Evolutionary conservation across 176 grass and related monocot genomes (phyloP), one percentile per base, ranked within the genome.

Genomic region (Avena atlantica): DNA sequence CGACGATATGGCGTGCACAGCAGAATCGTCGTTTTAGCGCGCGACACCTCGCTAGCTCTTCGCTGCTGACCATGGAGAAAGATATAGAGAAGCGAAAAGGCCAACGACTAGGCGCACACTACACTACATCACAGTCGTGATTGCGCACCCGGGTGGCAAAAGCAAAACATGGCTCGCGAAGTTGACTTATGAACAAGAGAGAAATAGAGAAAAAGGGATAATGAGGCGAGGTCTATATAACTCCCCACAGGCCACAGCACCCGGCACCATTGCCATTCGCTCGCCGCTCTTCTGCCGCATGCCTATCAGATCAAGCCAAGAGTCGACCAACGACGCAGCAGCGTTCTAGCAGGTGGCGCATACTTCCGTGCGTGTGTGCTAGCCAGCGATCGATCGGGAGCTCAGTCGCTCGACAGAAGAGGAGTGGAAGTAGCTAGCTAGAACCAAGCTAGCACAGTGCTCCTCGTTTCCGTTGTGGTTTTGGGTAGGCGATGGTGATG

Each of bases 221-320:
- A n/a, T 2, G 51, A 31, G 14, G 57, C 5, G 59, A 1, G n/a
- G 42, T 36, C 75, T 91, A 88, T 88, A 91, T 81, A 87, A 85
- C 11, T 27, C 85, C 74, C 89, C 40, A 79, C 75, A 14, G 1
- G 61, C 89, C 40, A 79, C 75, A 14, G 3, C 79, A 68, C 16
- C 59, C 59, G 52, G 44, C 25, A 51, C 74, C 79, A 31, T 67
- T 19, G 74, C 74, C 75, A 65, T 73, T 84, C 64, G 45, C 47
- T 20, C 70, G 70, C 70, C 61, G 27, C 24, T 87, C 85, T 67
- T 7, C 76, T 27, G 57, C 86, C 27, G 69, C 86, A 27, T 14
- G 45, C 51, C 37, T 49, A 50, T 60, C 73, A 58, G 71, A 67
- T 83, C 83, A 52, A 13, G 16, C 4, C 59, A 9, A 83, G 42